Evolutionary conservation across 2,329 filamentous ascomycete species (phyloP).

Genomic region (Trichoderma simmonsii): DNA sequence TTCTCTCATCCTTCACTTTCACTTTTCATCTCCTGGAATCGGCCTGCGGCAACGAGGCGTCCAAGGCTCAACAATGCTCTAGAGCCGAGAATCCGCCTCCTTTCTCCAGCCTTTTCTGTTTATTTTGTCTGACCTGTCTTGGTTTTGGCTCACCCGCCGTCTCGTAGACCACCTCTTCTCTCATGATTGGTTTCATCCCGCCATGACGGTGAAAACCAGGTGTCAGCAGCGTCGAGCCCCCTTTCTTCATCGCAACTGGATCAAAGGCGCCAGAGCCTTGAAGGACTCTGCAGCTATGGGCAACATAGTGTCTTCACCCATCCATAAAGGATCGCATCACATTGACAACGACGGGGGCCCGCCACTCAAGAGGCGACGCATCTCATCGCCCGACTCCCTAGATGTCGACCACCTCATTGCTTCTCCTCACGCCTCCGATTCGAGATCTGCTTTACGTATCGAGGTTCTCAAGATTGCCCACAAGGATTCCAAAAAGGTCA

Average conservation of each 20-base stretch:
- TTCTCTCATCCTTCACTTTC: neutral
- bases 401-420: conserved; percentile 34
- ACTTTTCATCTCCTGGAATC: neutral
- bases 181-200: conserved; percentile 31
- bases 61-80: conserved; percentile 6
- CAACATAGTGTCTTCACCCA: conserved; percentile 39
- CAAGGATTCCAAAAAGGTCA: conserved; percentile 42
- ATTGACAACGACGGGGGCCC: conserved; percentile 38
- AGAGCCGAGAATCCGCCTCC: neutral
- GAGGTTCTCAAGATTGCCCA: conserved; percentile 53
- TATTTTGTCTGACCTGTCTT: neutral
- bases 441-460: conserved; percentile 46
- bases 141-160: conserved; percentile 19
- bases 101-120: neutral
- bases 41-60: conserved; percentile 3
- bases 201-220: conserved; percentile 48
- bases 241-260: conserved; percentile 55
- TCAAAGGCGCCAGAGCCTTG: conserved; percentile 44
- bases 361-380: conserved; percentile 50
- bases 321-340: conserved; percentile 33
- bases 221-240: conserved; percentile 46
- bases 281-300: conserved; percentile 42
- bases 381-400: conserved; percentile 39
- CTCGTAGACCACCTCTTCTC: conserved; percentile 16
- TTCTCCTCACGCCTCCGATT: conserved; percentile 32